A percentile compares a stretch with the other conserved stretches of the same genome.
These are phyloP conservation scores for Cerioporus squamosus DNA, from an alignment of 1,284 basidiomycete species.

Conservation along the genomic window DNA sequence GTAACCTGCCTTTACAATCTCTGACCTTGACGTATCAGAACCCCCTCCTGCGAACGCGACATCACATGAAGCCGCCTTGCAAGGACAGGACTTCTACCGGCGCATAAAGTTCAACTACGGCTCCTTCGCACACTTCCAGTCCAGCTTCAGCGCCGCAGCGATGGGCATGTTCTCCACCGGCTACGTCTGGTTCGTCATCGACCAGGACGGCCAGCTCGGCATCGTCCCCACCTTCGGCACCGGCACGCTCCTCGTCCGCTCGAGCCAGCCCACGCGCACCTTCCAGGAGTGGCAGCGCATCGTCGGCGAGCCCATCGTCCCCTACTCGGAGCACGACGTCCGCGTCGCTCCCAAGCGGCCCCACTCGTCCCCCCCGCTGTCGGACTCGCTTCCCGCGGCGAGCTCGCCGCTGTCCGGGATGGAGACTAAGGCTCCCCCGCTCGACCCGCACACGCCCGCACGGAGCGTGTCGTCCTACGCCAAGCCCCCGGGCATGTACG, in stretches of 20 bases:
- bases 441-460: conserved; percentile 32
- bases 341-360: neutral
- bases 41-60: conserved; percentile 46
- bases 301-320: conserved; percentile 35
- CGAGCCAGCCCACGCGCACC: conserved; percentile 36
- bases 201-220: conserved; percentile 65
- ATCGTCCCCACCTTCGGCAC: conserved; percentile 88
- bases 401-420: conserved; percentile 40
- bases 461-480: conserved; percentile 27
- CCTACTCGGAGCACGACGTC: conserved; percentile 33
- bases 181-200: conserved; percentile 87
- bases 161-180: conserved; percentile 83
- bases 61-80: conserved; percentile 44
- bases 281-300: conserved; percentile 19
- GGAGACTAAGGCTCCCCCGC: conserved; percentile 25
- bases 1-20: too few relatives aligned
- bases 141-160: conserved; percentile 77
- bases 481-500: neutral
- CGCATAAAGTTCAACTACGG: conserved; percentile 62
- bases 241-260: conserved; percentile 86
- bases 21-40: conserved; percentile 37
- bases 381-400: conserved; percentile 15
- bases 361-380: neutral
- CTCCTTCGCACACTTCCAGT: conserved; percentile 73
- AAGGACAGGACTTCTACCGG: conserved; percentile 43